Evolutionary conservation across 1,284 basidiomycete species (phyloP).

Genomic region (Schizophyllum commune): DNA sequence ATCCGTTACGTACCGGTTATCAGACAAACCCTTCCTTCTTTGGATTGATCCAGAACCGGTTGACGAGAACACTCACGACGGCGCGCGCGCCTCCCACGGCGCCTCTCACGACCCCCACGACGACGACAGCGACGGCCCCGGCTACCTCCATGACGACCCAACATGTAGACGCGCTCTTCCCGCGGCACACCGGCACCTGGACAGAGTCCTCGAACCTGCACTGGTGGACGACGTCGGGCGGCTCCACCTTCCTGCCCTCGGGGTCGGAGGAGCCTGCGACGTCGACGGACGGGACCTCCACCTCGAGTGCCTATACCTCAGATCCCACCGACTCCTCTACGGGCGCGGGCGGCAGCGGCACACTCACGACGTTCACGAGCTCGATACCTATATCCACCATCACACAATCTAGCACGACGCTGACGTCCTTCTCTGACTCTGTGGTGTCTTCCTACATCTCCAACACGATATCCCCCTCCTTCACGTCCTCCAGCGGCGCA

Average conservation of each 20-base stretch:
- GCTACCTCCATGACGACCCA: too few species aligned
- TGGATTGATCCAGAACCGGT: too few species aligned
- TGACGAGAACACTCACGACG: too few species aligned
- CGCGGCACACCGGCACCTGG: too few species aligned
- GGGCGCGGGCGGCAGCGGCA: background rate
- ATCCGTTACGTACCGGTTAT: too few species aligned
- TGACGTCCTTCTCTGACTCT: constrained; percentile 34
- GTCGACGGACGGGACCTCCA: background rate
- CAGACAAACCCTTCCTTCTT: too few species aligned
- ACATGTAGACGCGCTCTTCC: too few species aligned
- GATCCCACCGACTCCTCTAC: background rate
- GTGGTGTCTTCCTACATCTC: constrained; percentile 22
- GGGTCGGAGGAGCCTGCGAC: constrained; percentile 3
- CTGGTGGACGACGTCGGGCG: constrained; percentile 13
- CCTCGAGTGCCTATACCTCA: background rate
- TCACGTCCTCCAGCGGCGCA: constrained; percentile 19
- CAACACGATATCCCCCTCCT: constrained; percentile 12
- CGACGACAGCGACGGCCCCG: too few species aligned
- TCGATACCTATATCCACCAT: constrained; percentile 30
- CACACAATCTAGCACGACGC: constrained; percentile 34
- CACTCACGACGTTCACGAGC: constrained; percentile 20
- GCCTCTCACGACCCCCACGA: too few species aligned
- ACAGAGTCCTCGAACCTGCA: background rate
- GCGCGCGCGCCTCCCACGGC: too few species aligned
- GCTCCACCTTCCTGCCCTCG: constrained; percentile 11